Evolutionary conservation across 495 filamentous ascomycete species (phyloP).

Genomic region (Cladorrhinum samala): DNA sequence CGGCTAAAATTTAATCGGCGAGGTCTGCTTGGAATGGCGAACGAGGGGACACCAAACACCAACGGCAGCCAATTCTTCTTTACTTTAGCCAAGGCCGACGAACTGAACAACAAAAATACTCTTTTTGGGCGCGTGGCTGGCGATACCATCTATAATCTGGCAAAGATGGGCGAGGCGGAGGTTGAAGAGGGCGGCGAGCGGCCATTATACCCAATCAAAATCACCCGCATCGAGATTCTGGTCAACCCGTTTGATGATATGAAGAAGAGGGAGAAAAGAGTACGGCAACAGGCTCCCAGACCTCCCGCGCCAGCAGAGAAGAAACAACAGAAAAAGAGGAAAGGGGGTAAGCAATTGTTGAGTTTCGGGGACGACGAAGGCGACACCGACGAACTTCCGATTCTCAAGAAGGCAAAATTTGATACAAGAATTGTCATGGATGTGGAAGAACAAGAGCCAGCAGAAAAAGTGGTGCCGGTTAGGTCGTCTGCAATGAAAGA

Average conservation of each 20-base stretch:
- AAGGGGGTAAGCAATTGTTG: conserved; percentile 70
- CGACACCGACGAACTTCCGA: conserved; percentile 54
- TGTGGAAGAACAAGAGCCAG: conserved; percentile 31
- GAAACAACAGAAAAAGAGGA: conserved; percentile 72
- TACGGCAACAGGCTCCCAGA: conserved; percentile 35
- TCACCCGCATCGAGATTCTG: conserved; percentile 74
- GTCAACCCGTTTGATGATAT: conserved; percentile 89
- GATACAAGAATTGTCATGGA: conserved; percentile 76
- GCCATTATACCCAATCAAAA: conserved; percentile 78
- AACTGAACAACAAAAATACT: conserved; percentile 84
- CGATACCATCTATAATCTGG: conserved; percentile 90
- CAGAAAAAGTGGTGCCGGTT: conserved; percentile 18
- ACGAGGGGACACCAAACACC: conserved; percentile 62
- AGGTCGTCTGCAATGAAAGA: conserved; percentile 27
- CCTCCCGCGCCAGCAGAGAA: conserved; percentile 40
- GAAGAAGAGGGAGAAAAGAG: conserved; percentile 57
- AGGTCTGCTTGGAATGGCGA: conserved; percentile 90
- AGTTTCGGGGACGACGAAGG: conserved; percentile 89
- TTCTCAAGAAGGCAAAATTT: conserved; percentile 86
- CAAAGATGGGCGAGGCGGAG: conserved; percentile 86
- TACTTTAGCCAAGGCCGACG: conserved; percentile 73
- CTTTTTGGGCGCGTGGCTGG: conserved; percentile 90
- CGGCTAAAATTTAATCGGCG: conserved; percentile 88
- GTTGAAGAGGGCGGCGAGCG: conserved; percentile 72
- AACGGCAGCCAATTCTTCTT: conserved; percentile 98